These are phyloP conservation scores for Gracilaria vermiculophylla DNA, from an alignment of 23 red algal genomes.

Conservation along the genomic window DNA sequence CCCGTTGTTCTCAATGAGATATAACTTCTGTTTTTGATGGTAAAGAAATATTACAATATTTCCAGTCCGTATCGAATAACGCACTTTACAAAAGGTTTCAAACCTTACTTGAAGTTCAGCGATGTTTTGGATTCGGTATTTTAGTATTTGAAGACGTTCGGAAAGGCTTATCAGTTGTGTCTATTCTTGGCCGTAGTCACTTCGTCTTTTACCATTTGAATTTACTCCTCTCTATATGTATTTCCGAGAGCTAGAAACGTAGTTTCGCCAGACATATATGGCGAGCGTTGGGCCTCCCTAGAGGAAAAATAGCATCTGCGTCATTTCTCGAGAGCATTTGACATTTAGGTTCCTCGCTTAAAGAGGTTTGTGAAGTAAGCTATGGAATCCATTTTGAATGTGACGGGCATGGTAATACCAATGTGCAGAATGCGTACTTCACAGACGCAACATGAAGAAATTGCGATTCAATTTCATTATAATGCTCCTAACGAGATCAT, in stretches of 20 bases:
- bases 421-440: conserved; percentile 19
- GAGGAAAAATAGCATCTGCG: not conserved
- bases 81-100: not conserved
- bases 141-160: not conserved
- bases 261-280: not conserved
- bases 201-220: not conserved
- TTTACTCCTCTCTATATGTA: not conserved
- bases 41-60: not conserved
- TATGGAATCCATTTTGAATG: conserved; percentile 4
- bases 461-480: conserved; percentile 9
- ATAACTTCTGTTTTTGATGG: not conserved
- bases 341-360: not conserved
- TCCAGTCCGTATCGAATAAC: not conserved
- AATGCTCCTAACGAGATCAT: conserved; percentile 10
- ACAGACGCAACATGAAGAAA: conserved; percentile 9
- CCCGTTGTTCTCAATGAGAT: not conserved
- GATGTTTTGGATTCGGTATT: not conserved
- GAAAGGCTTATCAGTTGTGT: not conserved
- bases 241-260: not conserved
- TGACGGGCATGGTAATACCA: not conserved
- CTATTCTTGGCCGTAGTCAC: not conserved
- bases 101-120: not conserved
- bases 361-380: not conserved
- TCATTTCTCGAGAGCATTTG: not conserved
- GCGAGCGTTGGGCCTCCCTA: not conserved